A percentile compares a stretch with the other conserved stretches of the same genome.
Conservation (phyloP, 2,329 filamentous ascomycete genomes). For the Podosphaera xanthii region DNA sequence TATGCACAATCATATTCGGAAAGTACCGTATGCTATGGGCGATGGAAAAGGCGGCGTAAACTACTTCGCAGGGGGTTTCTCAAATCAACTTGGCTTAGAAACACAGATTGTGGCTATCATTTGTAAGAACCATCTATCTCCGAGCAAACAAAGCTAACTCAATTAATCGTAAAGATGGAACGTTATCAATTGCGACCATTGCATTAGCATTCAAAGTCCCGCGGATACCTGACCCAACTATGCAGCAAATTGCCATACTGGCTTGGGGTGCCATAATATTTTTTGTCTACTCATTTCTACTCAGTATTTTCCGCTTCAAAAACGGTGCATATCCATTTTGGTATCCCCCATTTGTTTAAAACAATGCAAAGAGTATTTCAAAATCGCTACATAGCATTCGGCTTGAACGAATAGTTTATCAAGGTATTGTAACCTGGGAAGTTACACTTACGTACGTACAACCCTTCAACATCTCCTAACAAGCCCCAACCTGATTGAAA, state of each 20-base stretch:
- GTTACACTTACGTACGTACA: no score
- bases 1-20: constrained; percentile 98
- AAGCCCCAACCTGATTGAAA: no score
- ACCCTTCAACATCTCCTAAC: no score
- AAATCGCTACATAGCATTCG: constrained; percentile 18
- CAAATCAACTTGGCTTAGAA: constrained; percentile 82
- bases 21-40: constrained; percentile 74
- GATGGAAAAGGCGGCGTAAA: constrained; percentile 67
- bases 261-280: constrained; percentile 59
- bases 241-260: constrained; percentile 62
- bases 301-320: constrained; percentile 86
- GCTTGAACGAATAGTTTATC: no score
- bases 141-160: neutral
- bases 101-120: constrained; percentile 86
- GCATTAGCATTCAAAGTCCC: constrained; percentile 81
- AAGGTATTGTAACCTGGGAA: no score
- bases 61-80: constrained; percentile 83
- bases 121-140: constrained; percentile 36
- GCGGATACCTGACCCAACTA: constrained; percentile 53
- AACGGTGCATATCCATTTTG: constrained; percentile 89
- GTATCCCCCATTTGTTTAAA: constrained; percentile 54
- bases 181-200: constrained; percentile 77
- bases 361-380: neutral
- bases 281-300: constrained; percentile 74
- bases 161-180: constrained; percentile 31